Percentiles rank a stretch among this genome's conserved stretches.
phyloP scores from a whole-genome alignment of 495 filamentous ascomycete species.

The Choiromyces venosus region DNA sequence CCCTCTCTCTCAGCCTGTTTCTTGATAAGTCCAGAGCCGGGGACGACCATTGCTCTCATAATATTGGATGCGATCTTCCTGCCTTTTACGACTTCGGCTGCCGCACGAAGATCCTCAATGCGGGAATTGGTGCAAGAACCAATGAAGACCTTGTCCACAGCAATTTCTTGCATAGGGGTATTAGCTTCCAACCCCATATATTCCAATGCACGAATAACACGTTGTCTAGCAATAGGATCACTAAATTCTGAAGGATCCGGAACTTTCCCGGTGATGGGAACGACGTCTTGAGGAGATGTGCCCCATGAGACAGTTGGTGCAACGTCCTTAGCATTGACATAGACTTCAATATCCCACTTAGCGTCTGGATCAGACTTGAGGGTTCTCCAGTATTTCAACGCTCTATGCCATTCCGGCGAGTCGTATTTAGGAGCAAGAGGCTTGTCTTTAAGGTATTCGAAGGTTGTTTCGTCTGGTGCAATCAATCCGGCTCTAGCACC shows the following conservation, averaged over 20 bases:
- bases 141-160: slow-evolving; percentile 93
- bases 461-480: slow-evolving; percentile 87
- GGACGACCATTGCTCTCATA: slow-evolving; percentile 91
- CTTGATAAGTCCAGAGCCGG: slow-evolving; percentile 92
- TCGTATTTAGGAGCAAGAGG: slow-evolving; percentile 81
- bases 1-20: slow-evolving; percentile 86
- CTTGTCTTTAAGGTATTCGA: slow-evolving; percentile 86
- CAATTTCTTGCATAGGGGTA: slow-evolving; percentile 83
- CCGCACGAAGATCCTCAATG: slow-evolving; percentile 91
- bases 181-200: slow-evolving; percentile 91
- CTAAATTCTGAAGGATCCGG: slow-evolving; percentile 82
- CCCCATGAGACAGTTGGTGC: slow-evolving; percentile 93
- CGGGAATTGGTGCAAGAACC: slow-evolving; percentile 96
- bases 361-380: slow-evolving; percentile 79
- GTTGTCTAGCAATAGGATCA: slow-evolving; percentile 67
- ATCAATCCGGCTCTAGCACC: slow-evolving; percentile 96
- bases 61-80: slow-evolving; percentile 79
- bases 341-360: slow-evolving; percentile 77
- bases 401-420: slow-evolving; percentile 83
- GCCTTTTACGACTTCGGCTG: slow-evolving; percentile 77
- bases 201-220: slow-evolving; percentile 74
- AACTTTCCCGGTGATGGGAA: slow-evolving; percentile 84
- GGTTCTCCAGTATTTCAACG: slow-evolving; percentile 80
- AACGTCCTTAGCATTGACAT: slow-evolving; percentile 87
- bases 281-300: slow-evolving; percentile 90